Evolutionary conservation across 2,329 filamentous ascomycete genomes (phyloP).

Genomic region (Aspergillus latus): DNA sequence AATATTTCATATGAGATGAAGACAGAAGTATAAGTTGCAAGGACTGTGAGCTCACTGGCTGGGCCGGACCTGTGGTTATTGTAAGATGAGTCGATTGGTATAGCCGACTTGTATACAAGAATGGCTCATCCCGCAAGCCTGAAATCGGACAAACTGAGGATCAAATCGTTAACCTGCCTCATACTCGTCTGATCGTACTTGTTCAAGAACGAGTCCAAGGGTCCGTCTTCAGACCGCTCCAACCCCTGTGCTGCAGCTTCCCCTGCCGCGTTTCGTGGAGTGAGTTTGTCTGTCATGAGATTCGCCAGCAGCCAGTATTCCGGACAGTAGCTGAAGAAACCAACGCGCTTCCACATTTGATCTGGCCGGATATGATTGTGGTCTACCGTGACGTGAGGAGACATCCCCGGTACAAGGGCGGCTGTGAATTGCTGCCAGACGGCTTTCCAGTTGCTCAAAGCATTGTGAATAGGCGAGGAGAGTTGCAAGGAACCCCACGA

Average conservation of each 20-base stretch:
- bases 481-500: slow-evolving; percentile 29
- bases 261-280: background rate
- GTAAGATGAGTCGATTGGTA: too few relatives aligned
- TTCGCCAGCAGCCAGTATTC: slow-evolving; percentile 41
- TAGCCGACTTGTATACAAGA: background rate
- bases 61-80: too few relatives aligned
- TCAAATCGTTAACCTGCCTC: slow-evolving; percentile 43
- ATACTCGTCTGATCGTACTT: slow-evolving; percentile 44
- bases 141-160: slow-evolving; percentile 29
- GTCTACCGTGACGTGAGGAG: slow-evolving; percentile 15
- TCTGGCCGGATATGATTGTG: slow-evolving; percentile 18
- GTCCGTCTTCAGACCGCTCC: slow-evolving; percentile 1
- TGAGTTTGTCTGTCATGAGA: slow-evolving; percentile 19
- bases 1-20: too few relatives aligned
- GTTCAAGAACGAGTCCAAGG: slow-evolving; percentile 31
- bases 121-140: slow-evolving; percentile 18
- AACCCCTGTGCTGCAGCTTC: slow-evolving; percentile 14
- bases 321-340: slow-evolving; percentile 33
- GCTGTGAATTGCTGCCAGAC: slow-evolving; percentile 22
- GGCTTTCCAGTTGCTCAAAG: slow-evolving; percentile 25
- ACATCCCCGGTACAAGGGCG: background rate
- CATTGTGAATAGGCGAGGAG: slow-evolving; percentile 33
- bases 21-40: too few relatives aligned
- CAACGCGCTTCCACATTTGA: slow-evolving; percentile 37
- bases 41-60: too few relatives aligned